Evolutionary conservation across 768 basidiomycete species (phyloP).

Genomic region (Agaricus bisporus): DNA sequence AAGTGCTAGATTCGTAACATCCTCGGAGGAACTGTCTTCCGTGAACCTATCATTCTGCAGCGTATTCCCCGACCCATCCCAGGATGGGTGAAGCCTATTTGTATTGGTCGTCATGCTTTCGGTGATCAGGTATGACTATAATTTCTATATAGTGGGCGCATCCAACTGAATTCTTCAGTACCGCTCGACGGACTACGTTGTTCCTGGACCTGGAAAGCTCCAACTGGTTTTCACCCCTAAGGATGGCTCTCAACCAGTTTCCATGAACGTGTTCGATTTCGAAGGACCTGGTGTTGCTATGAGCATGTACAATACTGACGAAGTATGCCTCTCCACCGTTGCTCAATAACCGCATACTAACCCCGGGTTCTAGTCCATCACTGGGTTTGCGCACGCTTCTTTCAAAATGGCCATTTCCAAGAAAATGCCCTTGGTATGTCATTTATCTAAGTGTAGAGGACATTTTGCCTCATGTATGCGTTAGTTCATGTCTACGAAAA

Average conservation of each 20-base stretch:
- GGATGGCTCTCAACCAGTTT: constrained; percentile 61
- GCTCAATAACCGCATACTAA: background rate
- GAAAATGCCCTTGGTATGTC: constrained; percentile 62
- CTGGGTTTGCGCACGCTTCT: constrained; percentile 92
- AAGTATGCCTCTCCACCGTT: constrained; percentile 36
- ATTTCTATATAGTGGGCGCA: background rate
- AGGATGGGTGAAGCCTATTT: constrained; percentile 95
- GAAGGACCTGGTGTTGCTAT: constrained; percentile 89
- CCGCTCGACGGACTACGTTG: constrained; percentile 89
- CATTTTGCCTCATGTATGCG: background rate
- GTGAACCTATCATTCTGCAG: constrained; percentile 92
- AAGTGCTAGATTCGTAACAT: constrained; percentile 85
- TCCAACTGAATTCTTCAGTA: constrained; percentile 44
- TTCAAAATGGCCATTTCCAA: constrained; percentile 93
- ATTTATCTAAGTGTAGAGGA: background rate
- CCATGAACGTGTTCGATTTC: constrained; percentile 89
- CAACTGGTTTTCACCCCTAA: constrained; percentile 86
- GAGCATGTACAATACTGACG: constrained; percentile 98
- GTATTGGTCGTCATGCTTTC: constrained; percentile 95
- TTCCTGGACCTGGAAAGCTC: constrained; percentile 88
- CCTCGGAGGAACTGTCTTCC: constrained; percentile 96
- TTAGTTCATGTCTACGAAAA: constrained; percentile 94
- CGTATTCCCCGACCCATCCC: constrained; percentile 92
- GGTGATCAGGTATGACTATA: constrained; percentile 72
- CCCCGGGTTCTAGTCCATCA: constrained; percentile 59